Evolutionary conservation across 805 yeast species (phyloP).

Genomic region (Saccharomycopsis oosterbeekiorum): DNA sequence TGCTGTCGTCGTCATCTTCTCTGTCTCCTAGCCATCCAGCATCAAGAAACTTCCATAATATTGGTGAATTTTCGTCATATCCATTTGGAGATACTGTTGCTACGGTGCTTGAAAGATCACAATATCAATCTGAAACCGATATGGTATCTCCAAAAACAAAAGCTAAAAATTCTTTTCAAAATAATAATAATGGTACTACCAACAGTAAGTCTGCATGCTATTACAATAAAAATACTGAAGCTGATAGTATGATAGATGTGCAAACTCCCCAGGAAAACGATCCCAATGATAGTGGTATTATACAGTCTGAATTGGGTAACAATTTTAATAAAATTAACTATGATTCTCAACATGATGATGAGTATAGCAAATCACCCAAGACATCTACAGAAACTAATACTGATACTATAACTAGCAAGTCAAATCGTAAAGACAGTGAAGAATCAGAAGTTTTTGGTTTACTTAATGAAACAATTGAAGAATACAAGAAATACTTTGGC

Average conservation of each 20-base stretch:
- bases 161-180: background rate
- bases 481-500: background rate
- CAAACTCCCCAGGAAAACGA: background rate
- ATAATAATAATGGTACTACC: background rate
- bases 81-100: background rate
- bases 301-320: background rate
- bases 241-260: background rate
- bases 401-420: background rate
- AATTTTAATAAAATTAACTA: background rate
- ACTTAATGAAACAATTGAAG: background rate
- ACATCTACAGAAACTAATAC: background rate
- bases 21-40: conserved; percentile 1
- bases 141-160: background rate
- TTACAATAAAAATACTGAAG: background rate
- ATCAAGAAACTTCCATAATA: background rate
- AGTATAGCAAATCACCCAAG: background rate
- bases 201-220: background rate
- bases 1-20: background rate
- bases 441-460: background rate
- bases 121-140: background rate
- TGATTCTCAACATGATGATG: background rate
- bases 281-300: background rate
- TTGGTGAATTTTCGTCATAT: background rate
- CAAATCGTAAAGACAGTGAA: background rate
- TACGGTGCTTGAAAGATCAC: background rate